phyloP scores from a whole-genome alignment of 176 grass and related monocot genomes.

The Aegilops speltoides region DNA sequence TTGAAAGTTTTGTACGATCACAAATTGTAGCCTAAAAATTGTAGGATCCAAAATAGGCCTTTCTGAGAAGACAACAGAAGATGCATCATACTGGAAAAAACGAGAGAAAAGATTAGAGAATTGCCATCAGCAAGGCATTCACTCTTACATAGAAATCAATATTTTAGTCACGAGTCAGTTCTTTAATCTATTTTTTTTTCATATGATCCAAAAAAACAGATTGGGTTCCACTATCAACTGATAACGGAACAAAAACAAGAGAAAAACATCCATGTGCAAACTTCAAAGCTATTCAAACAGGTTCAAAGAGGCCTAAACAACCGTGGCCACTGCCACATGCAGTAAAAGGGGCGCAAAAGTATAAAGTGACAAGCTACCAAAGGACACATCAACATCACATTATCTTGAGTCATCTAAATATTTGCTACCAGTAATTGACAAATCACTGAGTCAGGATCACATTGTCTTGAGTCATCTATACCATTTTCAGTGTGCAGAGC shows the following conservation, averaged over 20 bases:
- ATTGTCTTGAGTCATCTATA: constrained; percentile 11
- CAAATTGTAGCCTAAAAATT: constrained; percentile 4
- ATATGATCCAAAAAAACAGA: too few relatives aligned
- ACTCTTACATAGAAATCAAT: background rate
- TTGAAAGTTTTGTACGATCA: background rate
- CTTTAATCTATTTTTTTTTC: background rate
- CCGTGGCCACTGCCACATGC: too few relatives aligned
- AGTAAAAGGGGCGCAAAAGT: too few relatives aligned
- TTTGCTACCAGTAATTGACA: background rate
- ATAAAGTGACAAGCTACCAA: too few relatives aligned
- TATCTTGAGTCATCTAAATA: background rate
- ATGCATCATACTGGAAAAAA: constrained; percentile 11
- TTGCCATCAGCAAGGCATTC: background rate
- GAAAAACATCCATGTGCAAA: too few relatives aligned
- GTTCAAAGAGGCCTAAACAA: too few relatives aligned
- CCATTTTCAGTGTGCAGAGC: constrained; percentile 7
- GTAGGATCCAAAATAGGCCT: background rate
- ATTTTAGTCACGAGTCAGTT: background rate
- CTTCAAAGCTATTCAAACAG: too few relatives aligned
- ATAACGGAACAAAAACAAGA: too few relatives aligned
- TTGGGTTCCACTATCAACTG: too few relatives aligned
- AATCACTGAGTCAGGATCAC: background rate
- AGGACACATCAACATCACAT: too few relatives aligned
- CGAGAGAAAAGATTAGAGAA: background rate
- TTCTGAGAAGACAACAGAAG: background rate